phyloP scores from a whole-genome alignment of 2,329 filamentous ascomycete genomes.

The Curvularia eragrostidis region DNA sequence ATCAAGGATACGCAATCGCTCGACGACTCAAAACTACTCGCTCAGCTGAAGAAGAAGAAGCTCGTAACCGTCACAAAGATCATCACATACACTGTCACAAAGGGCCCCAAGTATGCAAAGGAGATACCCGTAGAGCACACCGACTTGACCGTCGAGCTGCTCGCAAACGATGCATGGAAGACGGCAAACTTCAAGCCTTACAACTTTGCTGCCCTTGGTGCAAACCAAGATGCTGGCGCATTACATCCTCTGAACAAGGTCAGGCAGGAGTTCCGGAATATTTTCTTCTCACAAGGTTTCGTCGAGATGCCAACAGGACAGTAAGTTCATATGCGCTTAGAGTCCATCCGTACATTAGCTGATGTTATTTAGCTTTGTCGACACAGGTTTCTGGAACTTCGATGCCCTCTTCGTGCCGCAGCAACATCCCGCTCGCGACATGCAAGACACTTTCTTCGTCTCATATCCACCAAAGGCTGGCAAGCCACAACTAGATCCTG shows the following conservation, averaged over 20 bases:
- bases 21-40: conserved; percentile 74
- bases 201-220: conserved; percentile 76
- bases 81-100: conserved; percentile 81
- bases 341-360: background rate
- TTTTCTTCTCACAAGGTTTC: conserved; percentile 99
- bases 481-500: conserved; percentile 64
- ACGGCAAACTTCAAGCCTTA: conserved; percentile 86
- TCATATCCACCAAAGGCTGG: conserved; percentile 84
- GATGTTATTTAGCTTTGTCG: conserved; percentile 70
- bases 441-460: conserved; percentile 99
- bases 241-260: conserved; percentile 81
- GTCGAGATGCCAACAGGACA: conserved; percentile 96
- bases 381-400: conserved; percentile 99
- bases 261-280: conserved; percentile 91
- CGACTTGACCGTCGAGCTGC: conserved; percentile 92
- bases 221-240: conserved; percentile 62
- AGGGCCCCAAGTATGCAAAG: conserved; percentile 86
- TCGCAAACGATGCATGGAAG: conserved; percentile 88
- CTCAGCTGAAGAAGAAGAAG: conserved; percentile 91
- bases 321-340: conserved; percentile 39
- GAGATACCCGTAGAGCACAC: conserved; percentile 94
- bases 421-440: conserved; percentile 94
- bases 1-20: conserved; percentile 74
- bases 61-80: conserved; percentile 83
- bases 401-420: conserved; percentile 95